phyloP scores from a whole-genome alignment of 768 basidiomycete genomes.

The Pisolithus orientalis region DNA sequence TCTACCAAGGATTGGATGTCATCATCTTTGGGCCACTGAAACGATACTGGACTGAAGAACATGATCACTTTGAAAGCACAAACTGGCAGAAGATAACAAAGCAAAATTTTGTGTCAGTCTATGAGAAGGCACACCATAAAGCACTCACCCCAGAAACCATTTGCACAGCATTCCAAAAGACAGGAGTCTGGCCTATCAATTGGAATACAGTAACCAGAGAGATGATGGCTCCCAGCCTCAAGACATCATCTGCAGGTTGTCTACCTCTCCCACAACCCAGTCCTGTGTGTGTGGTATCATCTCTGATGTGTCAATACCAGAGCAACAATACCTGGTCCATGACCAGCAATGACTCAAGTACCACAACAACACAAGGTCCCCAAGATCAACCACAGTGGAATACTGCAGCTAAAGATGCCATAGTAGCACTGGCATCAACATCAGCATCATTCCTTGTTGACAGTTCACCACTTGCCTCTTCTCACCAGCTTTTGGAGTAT shows the following conservation, averaged over 20 bases:
- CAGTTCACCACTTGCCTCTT: not conserved
- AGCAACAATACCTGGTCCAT: not conserved
- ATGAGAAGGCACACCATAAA: slow-evolving; percentile 24
- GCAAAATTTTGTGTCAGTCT: slow-evolving; percentile 32
- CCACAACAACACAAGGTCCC: too few relatives aligned
- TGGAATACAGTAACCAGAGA: slow-evolving; percentile 10
- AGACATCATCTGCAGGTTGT: slow-evolving; percentile 17
- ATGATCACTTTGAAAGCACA: slow-evolving; percentile 10
- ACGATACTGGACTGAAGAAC: slow-evolving; percentile 13
- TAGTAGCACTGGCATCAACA: not conserved
- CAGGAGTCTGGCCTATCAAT: slow-evolving; percentile 34
- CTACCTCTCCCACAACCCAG: slow-evolving; percentile 14
- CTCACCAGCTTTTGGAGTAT: not conserved
- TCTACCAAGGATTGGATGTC: slow-evolving; percentile 39
- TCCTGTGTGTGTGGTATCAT: not conserved
- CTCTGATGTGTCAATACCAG: not conserved
- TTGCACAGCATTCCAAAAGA: slow-evolving; percentile 31
- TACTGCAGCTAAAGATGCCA: not conserved
- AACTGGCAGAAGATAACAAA: slow-evolving; percentile 28
- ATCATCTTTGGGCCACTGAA: slow-evolving; percentile 30
- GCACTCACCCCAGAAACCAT: slow-evolving; percentile 30
- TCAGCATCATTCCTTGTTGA: slow-evolving; percentile 1
- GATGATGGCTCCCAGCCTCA: slow-evolving; percentile 24
- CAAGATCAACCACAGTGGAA: not conserved
- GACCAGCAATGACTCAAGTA: not conserved